Conservation (phyloP, 768 basidiomycete genomes). For the Amanita polypyramis region DNA sequence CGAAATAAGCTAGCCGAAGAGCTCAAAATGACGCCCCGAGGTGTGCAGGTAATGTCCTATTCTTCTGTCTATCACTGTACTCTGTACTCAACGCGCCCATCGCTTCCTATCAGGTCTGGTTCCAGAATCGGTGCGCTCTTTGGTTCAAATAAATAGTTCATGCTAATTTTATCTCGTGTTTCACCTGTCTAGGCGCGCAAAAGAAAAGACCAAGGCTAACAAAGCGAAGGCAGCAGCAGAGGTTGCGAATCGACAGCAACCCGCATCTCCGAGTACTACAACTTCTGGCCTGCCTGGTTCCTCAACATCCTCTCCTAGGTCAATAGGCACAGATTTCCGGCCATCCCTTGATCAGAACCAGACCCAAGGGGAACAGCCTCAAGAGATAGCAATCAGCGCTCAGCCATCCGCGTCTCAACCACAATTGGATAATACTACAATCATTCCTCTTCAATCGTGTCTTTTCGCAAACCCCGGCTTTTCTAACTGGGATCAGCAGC, state of each 20-base stretch:
- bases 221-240: conserved; percentile 29
- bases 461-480: conserved; percentile 24
- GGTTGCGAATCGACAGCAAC: conserved; percentile 8
- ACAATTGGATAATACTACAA: not conserved
- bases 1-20: conserved; percentile 73
- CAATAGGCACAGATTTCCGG: conserved; percentile 8
- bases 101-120: conserved; percentile 58
- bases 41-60: conserved; percentile 71
- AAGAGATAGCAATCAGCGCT: not conserved
- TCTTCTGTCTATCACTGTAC: not conserved
- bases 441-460: conserved; percentile 29
- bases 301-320: conserved; percentile 7
- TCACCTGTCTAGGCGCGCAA: conserved; percentile 52
- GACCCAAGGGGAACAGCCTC: conserved; percentile 1
- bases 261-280: conserved; percentile 9
- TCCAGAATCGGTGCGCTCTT: conserved; percentile 64
- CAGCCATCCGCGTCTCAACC: not conserved
- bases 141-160: not conserved
- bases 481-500: conserved; percentile 14
- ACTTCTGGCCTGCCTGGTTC: not conserved
- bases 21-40: conserved; percentile 86
- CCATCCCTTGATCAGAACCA: not conserved
- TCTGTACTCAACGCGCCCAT: conserved; percentile 1
- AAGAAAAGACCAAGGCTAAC: conserved; percentile 62
- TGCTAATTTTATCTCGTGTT: conserved; percentile 1